Conservation (phyloP, 805 yeast genomes). For the Barnettozyma wickerhamii region DNA sequence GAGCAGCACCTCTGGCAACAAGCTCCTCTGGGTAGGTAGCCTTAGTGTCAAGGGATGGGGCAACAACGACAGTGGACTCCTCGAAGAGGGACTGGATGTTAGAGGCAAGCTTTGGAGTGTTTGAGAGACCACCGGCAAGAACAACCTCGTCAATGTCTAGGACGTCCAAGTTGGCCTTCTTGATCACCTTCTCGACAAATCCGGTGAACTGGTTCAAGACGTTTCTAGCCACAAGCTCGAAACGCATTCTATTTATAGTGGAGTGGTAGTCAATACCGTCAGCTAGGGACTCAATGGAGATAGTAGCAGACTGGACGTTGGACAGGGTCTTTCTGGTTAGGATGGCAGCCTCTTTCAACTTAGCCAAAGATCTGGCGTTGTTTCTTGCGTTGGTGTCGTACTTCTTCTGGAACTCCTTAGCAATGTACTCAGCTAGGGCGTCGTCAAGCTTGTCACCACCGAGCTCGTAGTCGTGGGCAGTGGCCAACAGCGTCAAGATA, state of each 20-base stretch:
- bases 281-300: conserved; percentile 91
- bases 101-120: conserved; percentile 85
- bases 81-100: conserved; percentile 76
- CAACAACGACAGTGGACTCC: conserved; percentile 64
- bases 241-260: conserved; percentile 89
- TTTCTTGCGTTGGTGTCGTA: conserved; percentile 73
- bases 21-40: conserved; percentile 87
- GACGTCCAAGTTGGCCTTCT: conserved; percentile 79
- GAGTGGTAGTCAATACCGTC: conserved; percentile 94
- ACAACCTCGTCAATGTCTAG: conserved; percentile 88
- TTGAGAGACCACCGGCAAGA: conserved; percentile 90
- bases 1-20: conserved; percentile 90
- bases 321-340: conserved; percentile 87
- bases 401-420: conserved; percentile 92
- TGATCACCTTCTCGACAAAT: conserved; percentile 69
- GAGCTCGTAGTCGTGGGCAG: conserved; percentile 73
- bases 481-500: conserved; percentile 80
- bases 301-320: conserved; percentile 81
- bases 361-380: conserved; percentile 82
- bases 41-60: conserved; percentile 76
- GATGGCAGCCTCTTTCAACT: conserved; percentile 78
- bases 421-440: conserved; percentile 75
- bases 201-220: conserved; percentile 71
- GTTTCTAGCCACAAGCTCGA: conserved; percentile 78
- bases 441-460: conserved; percentile 89